Evolutionary conservation across 106 monocot species (phyloP).

Genomic region (Acanthochlamys bracteata): DNA sequence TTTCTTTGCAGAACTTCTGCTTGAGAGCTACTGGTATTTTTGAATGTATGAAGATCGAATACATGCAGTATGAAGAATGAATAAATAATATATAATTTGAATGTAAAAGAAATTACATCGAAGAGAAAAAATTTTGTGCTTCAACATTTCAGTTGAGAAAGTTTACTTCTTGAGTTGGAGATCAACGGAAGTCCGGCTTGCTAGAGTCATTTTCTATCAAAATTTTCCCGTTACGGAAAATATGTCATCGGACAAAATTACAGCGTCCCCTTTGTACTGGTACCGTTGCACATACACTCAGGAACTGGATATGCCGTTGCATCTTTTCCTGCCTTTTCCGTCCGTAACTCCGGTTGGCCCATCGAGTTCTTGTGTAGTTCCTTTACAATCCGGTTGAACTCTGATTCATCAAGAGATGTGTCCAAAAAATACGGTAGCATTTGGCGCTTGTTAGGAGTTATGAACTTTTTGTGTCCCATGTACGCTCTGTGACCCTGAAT

Average conservation of each 20-base stretch:
- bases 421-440: constrained; percentile 75
- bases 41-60: too few species aligned
- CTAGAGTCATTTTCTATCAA: too few species aligned
- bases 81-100: too few species aligned
- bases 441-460: constrained; percentile 86
- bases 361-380: constrained; percentile 57
- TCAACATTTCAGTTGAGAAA: too few species aligned
- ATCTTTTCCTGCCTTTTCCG: constrained; percentile 43
- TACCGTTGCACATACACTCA: constrained; percentile 83
- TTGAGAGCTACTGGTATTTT: constrained; percentile 67
- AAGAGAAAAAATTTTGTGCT: too few species aligned
- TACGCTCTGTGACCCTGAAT: constrained; percentile 66
- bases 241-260: too few species aligned
- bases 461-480: constrained; percentile 67
- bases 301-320: constrained; percentile 74
- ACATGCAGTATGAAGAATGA: too few species aligned
- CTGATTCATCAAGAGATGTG: constrained; percentile 33
- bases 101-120: too few species aligned
- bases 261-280: constrained; percentile 3
- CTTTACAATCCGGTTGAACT: constrained; percentile 65
- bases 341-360: constrained; percentile 64
- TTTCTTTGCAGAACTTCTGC: too few species aligned
- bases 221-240: too few species aligned
- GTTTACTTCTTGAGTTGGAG: too few species aligned
- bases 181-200: too few species aligned